phyloP scores from a whole-genome alignment of 345 rosid species.

The Citrus hindsii region DNA sequence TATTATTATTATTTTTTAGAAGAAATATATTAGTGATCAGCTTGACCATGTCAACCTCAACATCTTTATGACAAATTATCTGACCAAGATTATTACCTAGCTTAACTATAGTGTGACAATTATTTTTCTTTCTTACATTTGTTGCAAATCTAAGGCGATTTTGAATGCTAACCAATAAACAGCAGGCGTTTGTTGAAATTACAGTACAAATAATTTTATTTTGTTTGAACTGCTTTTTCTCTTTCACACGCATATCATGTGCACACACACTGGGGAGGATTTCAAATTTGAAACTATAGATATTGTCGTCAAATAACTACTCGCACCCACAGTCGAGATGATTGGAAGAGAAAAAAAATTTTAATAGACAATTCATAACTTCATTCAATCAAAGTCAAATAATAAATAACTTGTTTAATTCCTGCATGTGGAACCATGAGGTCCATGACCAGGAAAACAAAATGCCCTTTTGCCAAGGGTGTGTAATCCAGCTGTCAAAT shows the following conservation, averaged over 20 bases:
- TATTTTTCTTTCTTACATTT: too few species aligned
- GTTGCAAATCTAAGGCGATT: neutral
- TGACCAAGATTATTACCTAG: neutral
- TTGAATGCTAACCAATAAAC: neutral
- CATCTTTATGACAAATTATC: neutral
- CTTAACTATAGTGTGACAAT: neutral
- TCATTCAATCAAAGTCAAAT: neutral
- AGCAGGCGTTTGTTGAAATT: neutral
- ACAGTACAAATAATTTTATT: neutral
- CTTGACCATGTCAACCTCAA: too few species aligned
- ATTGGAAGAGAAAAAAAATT: neutral
- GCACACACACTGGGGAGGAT: neutral
- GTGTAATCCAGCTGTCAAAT: slow-evolving; percentile 21
- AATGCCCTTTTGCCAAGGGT: neutral
- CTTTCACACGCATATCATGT: neutral
- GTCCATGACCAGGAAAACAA: neutral
- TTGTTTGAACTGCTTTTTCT: neutral
- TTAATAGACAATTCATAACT: too few species aligned
- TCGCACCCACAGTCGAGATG: neutral
- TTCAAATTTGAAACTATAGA: neutral
- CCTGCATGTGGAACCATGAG: too few species aligned
- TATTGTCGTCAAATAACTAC: neutral
- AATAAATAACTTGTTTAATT: neutral
- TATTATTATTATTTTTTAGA: too few species aligned
- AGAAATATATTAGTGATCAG: too few species aligned